phyloP scores from a whole-genome alignment of 108 stramenopile genomes.

The Skeletonema marinoi region DNA sequence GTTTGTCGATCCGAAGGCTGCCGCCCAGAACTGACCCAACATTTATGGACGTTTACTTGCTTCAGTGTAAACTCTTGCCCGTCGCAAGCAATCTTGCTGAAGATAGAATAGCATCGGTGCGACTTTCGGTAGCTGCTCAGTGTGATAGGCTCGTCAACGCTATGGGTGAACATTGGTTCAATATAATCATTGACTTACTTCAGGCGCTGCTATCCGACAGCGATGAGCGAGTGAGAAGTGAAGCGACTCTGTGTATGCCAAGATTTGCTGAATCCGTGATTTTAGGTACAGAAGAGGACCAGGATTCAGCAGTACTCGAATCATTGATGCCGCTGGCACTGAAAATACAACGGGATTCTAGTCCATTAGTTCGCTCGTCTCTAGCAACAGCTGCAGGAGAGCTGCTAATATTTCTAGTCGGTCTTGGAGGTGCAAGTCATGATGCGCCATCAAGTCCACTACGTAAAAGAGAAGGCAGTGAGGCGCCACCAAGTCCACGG shows the following conservation, averaged over 20 bases:
- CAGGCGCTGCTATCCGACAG: conserved; percentile 77
- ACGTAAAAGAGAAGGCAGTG: conserved; percentile 8
- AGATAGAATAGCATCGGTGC: conserved; percentile 79
- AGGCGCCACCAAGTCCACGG: conserved; percentile 14
- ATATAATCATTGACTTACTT: conserved; percentile 88
- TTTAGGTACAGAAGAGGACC: conserved; percentile 23
- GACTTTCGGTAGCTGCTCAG: conserved; percentile 87
- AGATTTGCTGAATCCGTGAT: conserved; percentile 69
- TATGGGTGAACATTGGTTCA: conserved; percentile 89
- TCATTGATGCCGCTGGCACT: conserved; percentile 78
- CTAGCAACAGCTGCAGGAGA: conserved; percentile 87
- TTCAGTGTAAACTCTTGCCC: conserved; percentile 89
- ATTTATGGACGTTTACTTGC: conserved; percentile 87
- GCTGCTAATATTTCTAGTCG: conserved; percentile 79
- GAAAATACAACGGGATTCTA: conserved; percentile 79
- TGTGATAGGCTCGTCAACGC: conserved; percentile 86
- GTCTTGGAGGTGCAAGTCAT: conserved; percentile 52
- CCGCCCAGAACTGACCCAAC: conserved; percentile 81
- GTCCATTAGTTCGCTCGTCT: conserved; percentile 67
- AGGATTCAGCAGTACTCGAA: conserved; percentile 70
- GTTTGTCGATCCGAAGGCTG: conserved; percentile 74
- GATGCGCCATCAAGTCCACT: conserved; percentile 39
- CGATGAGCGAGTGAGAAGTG: conserved; percentile 83
- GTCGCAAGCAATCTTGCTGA: conserved; percentile 89
- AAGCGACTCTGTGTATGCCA: conserved; percentile 88